phyloP scores from a whole-genome alignment of 78 protist species.

The Pelomyxa schiedti region DNA sequence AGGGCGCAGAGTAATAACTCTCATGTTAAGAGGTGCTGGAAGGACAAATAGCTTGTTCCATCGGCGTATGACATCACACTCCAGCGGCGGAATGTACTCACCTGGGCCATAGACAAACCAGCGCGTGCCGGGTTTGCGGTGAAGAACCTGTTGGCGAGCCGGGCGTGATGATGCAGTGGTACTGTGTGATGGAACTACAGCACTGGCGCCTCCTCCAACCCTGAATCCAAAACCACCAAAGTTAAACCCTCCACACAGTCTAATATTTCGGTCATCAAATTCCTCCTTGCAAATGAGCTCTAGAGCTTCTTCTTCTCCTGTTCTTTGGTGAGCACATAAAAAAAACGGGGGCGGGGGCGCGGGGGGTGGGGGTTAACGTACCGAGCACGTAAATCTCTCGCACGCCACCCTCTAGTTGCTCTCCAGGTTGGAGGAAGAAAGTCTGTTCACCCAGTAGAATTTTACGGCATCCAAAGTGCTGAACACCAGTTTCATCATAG shows the following conservation, averaged over 20 bases:
- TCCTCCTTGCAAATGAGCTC: conserved; percentile 30
- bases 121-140: conserved; percentile 56
- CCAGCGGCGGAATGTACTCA: conserved; percentile 62
- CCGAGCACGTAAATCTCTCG: conserved; percentile 44
- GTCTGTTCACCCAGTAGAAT: conserved; percentile 47
- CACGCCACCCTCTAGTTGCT: conserved; percentile 47
- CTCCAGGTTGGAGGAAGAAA: conserved; percentile 78
- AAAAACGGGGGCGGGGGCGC: not conserved
- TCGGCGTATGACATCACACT: conserved; percentile 68
- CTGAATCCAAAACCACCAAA: too few species aligned
- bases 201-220: not conserved
- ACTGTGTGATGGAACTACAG: too few species aligned
- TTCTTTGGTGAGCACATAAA: too few species aligned
- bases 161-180: too few species aligned
- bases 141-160: not conserved
- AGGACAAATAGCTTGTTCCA: too few species aligned
- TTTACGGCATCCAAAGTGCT: conserved; percentile 45
- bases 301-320: conserved; percentile 55
- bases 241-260: too few species aligned
- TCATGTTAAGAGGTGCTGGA: too few species aligned
- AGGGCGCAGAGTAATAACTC: too few species aligned
- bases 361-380: not conserved
- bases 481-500: conserved; percentile 17
- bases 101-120: conserved; percentile 63
- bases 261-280: conserved; percentile 8